Base-by-base conservation (phyloP, 257 asterid species). In the Scutellaria baicalensis region DNA sequence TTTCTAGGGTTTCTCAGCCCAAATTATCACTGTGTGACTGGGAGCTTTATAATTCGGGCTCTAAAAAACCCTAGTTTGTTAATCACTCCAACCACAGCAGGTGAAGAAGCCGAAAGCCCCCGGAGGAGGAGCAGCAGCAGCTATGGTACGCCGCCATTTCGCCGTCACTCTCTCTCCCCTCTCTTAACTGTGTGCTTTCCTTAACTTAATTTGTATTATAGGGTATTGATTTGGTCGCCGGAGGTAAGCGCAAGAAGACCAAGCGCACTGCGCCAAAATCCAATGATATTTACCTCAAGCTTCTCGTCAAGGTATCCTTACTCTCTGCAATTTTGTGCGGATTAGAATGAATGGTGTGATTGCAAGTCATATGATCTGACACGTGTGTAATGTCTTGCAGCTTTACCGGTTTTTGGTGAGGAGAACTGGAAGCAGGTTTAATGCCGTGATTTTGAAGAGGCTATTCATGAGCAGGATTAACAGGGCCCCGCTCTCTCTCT, bases 201-300 rank as follows among this genome's bases (percentile, higher is more conserved):
- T 56, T 45, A 44, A 7, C 27, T 17, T 14, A 8, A 4, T 39
- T 57, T 69, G 89, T 85, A 81, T 17, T 68, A 9, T 16, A 91
- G 97, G 98, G 98, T 85, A 92, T 90, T 66, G 98, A 92, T 90
- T 83, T 92, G 75, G 83, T 79, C 56, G 97, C 96, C 73, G 97
- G 98, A 64, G 98, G 98, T 58, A 92, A 92, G 90, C 70, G 80
- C 72, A 92, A 92, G 89, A 88, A 90, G 86, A 88, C 97, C 20
- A 88, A 91, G 75, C 89, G 96, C 58, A 85, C 89, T 0, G 90
- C 90, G 7, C 92, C 97, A 0, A 88, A 88, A 60, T 92, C 98
- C 47, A 76, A 91, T 47, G 97, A 91, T 59, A 85, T 91, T n/a
- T 86, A 91, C 80, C 84, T 91, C 74, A 85, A 85, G 75, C 88